Conservation (phyloP, 2,329 filamentous ascomycete species). For the Verticillium nubilum region DNA sequence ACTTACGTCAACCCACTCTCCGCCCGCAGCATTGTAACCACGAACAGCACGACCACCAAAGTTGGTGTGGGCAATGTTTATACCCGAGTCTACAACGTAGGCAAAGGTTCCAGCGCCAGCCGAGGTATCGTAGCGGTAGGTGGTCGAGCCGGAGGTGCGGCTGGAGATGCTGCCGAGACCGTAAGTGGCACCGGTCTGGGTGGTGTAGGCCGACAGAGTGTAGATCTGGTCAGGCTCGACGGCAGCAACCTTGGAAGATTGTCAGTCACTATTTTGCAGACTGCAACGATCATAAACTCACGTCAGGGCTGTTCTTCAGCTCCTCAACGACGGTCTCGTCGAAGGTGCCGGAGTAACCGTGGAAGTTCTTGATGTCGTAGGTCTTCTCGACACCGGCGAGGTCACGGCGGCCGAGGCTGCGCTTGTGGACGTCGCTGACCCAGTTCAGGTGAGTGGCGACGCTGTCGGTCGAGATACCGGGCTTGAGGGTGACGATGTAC, state of each 20-base stretch:
- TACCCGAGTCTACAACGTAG: conserved; percentile 37
- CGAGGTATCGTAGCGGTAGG: conserved; percentile 25
- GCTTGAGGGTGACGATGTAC: conserved; percentile 41
- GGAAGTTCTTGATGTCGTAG: conserved; percentile 20
- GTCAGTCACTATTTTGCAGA: not conserved
- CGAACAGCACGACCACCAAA: conserved; percentile 23
- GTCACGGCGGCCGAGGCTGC: conserved; percentile 26
- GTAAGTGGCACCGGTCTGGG: conserved; percentile 31
- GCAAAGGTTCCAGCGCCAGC: conserved; percentile 29
- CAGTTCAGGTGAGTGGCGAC: conserved; percentile 23
- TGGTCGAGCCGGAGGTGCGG: conserved; percentile 12
- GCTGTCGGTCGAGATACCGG: conserved; percentile 19
- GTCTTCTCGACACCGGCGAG: conserved; percentile 20
- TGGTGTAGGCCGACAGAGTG: conserved; percentile 12
- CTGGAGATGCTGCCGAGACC: conserved; percentile 39
- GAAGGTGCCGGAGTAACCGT: conserved; percentile 38
- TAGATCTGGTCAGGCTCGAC: conserved; percentile 5
- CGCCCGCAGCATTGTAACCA: conserved; percentile 16
- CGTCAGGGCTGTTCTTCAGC: conserved; percentile 32
- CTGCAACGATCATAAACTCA: conserved; percentile 18
- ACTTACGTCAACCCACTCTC: conserved; percentile 19
- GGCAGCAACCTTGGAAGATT: not conserved
- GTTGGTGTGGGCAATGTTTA: conserved; percentile 20
- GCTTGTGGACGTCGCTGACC: conserved; percentile 24
- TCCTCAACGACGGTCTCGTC: conserved; percentile 31